Base-by-base conservation (phyloP, 2,329 filamentous ascomycete genomes). In the Colletotrichum sansevieriae region DNA sequence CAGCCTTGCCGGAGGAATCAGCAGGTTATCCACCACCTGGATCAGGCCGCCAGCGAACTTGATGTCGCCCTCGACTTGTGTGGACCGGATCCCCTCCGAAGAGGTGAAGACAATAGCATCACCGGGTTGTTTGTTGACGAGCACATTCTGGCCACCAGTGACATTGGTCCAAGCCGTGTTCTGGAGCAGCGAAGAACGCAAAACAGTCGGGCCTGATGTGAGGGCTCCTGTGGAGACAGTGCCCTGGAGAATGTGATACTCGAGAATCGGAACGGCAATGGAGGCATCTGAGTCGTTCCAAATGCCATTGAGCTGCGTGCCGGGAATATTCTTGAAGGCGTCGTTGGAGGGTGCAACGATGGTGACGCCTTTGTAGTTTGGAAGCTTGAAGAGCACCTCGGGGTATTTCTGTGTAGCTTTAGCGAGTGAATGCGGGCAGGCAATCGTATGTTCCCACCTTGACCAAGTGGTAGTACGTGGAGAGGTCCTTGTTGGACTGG, bases 221-320 rank as follows among this genome's bases (percentile, higher is more conserved):
- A 86, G 78, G 18, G 74, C 75, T 8, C 73, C 76, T 6, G 80
- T 79, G 4, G 76, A 73, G 12, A 90, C 81, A 13, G 82, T 83
- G 56, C 83, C 84, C 58, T 84, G 80, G 29, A 91, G 79, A 58
- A 91, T 84, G 77, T 92, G 89, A 76, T 92, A 92, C 58, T 84
- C 79, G 5, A 92, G 82, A 37, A 91, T 82, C 39, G 78, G 76
- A n/a, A 82, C 76, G 3, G 82, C 78, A 9, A 87, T 79, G 44
- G 79, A 78, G 57, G 77, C 75, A 72, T 85, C 77, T 5, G 86
- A 79, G 9, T 80, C 75, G 9, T 81, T 77, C 75, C 81, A 84
- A n/a, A 86, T 73, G 58, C 82, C 81, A 29, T 80, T 78, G 43
- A 88, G 78, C 10, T 82, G 80, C n/a, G 83, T 84, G 71, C 83